Percentiles rank a stretch among this genome's conserved stretches.
Conservation (phyloP, 176 grass and related monocot genomes). For the Metroxylon sagu region DNA sequence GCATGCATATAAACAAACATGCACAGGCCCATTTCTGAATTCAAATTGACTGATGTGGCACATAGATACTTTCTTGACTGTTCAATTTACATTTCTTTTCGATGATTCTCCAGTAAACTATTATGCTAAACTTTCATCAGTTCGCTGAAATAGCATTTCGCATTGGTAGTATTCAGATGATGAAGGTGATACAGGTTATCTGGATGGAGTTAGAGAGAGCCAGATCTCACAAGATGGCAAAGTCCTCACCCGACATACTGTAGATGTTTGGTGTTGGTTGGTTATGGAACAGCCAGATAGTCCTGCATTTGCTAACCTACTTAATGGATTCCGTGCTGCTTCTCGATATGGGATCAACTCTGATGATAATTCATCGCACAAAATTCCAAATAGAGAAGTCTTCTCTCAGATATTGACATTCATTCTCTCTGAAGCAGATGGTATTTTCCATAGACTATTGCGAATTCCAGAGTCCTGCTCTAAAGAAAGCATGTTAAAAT, state of each 20-base stretch:
- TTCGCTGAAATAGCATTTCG: too few relatives aligned
- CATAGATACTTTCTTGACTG: too few relatives aligned
- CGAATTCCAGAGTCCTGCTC: slow-evolving; percentile 43
- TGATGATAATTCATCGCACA: slow-evolving; percentile 25
- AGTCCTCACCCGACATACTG: slow-evolving; percentile 61
- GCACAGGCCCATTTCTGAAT: too few relatives aligned
- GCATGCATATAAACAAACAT: too few relatives aligned
- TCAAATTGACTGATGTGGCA: too few relatives aligned
- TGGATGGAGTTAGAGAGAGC: slow-evolving; percentile 1
- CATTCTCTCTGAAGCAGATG: slow-evolving; percentile 53
- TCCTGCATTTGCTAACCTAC: slow-evolving; percentile 40
- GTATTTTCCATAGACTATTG: slow-evolving; percentile 53
- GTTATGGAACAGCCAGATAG: slow-evolving; percentile 62
- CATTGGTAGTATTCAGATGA: slow-evolving; percentile 57
- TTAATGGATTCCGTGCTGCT: slow-evolving; percentile 69
- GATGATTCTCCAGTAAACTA: too few relatives aligned
- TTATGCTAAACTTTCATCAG: too few relatives aligned
- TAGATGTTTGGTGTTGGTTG: slow-evolving; percentile 83
- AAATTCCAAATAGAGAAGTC: slow-evolving; percentile 46
- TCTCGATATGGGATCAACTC: slow-evolving; percentile 55
- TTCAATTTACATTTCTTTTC: too few relatives aligned
- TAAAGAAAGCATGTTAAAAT: slow-evolving; percentile 57
- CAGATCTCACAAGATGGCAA: slow-evolving; percentile 19
- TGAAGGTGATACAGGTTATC: slow-evolving; percentile 32
- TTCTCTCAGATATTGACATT: slow-evolving; percentile 65